Percentiles rank a stretch among this genome's conserved stretches.
phyloP scores from a whole-genome alignment of 228 moss, liverwort and hornwort genomes.

The Sphagnum fallax region DNA sequence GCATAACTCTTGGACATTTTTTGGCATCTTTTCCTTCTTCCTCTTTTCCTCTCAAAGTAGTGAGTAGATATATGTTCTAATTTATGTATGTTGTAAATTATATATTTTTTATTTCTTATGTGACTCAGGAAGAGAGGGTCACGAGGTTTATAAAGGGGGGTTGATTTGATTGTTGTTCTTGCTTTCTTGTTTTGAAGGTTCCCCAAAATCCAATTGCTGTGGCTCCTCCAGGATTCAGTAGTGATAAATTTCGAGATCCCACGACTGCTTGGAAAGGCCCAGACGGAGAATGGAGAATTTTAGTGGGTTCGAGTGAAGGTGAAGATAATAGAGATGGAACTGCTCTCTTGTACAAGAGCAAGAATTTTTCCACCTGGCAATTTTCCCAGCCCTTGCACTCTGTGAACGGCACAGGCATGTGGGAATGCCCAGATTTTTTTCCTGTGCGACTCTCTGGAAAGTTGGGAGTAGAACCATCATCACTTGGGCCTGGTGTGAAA shows the following conservation, averaged over 20 bases:
- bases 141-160: no score
- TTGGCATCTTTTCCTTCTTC: no score
- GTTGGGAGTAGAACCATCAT: slow-evolving; percentile 39
- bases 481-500: slow-evolving; percentile 26
- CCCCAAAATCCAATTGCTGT: slow-evolving; percentile 34
- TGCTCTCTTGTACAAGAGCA: slow-evolving; percentile 47
- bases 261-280: slow-evolving; percentile 39
- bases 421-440: slow-evolving; percentile 92
- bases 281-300: slow-evolving; percentile 62
- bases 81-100: no score
- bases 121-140: no score
- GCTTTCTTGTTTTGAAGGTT: neutral
- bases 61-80: no score
- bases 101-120: no score
- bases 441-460: slow-evolving; percentile 24
- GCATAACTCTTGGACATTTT: neutral
- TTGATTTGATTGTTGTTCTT: no score
- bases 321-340: slow-evolving; percentile 47
- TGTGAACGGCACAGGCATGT: slow-evolving; percentile 59
- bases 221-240: slow-evolving; percentile 27
- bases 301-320: slow-evolving; percentile 53
- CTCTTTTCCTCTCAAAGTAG: no score
- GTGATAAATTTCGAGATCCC: slow-evolving; percentile 68
- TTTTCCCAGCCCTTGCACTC: slow-evolving; percentile 32
- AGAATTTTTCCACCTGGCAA: slow-evolving; percentile 52